Conservation (phyloP, 768 basidiomycete genomes). For the Boletus subcaerulescens region DNA sequence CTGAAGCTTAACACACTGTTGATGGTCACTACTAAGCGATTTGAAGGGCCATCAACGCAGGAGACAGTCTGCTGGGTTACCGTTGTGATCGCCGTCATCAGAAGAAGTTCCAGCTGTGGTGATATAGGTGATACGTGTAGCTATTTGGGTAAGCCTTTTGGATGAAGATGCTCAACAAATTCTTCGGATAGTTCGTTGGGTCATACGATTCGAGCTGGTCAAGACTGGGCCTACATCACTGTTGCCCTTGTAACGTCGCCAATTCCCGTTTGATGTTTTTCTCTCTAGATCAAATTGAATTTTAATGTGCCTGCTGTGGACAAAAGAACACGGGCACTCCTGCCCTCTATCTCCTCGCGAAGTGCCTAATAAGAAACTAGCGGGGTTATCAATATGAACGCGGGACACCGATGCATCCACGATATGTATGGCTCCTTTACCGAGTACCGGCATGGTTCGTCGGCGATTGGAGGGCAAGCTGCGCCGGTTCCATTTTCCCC, state of each 20-base stretch:
- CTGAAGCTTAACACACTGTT: neutral
- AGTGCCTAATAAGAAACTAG: constrained; percentile 40
- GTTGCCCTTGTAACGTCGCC: constrained; percentile 6
- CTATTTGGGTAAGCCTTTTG: neutral
- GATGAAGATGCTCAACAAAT: neutral
- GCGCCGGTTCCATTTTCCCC: constrained; percentile 2
- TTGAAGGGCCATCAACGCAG: neutral
- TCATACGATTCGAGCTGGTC: neutral
- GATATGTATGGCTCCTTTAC: neutral
- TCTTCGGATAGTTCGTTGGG: neutral
- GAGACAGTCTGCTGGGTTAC: neutral
- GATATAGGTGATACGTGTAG: neutral
- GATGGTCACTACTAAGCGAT: neutral
- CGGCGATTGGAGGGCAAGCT: constrained; percentile 10
- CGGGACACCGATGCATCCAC: constrained; percentile 21
- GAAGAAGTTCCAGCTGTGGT: neutral
- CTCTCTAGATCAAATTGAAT: neutral
- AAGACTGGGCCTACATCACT: neutral
- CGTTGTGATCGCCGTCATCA: neutral
- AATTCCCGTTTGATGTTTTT: neutral
- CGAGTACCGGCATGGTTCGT: constrained; percentile 1
- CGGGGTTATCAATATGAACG: constrained; percentile 38
- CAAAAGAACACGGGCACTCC: neutral
- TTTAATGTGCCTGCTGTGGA: constrained; percentile 18
- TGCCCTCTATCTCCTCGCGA: constrained; percentile 14